These are phyloP conservation scores for Taxillus chinensis DNA, from an alignment of 164 flowering plant species.

Conservation along the genomic window DNA sequence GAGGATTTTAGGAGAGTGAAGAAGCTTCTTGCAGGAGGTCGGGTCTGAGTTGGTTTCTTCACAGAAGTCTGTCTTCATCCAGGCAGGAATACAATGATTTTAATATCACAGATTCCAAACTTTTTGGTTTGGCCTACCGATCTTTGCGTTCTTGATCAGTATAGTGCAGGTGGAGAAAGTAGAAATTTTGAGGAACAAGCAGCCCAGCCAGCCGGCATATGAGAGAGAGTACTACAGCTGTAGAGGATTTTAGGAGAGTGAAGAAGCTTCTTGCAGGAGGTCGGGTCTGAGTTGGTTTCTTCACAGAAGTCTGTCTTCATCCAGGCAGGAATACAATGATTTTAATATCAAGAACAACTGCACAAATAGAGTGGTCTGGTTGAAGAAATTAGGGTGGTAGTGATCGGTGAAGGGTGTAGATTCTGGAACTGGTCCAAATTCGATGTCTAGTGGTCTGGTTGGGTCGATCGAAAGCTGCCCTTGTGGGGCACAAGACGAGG, in stretches of 20 bases:
- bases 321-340: slow-evolving; percentile 41
- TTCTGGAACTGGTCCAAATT: no score
- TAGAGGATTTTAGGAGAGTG: slow-evolving; percentile 52
- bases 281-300: slow-evolving; percentile 63
- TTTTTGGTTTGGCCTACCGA: no score
- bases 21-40: slow-evolving; percentile 59
- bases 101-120: no score
- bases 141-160: no score
- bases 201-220: slow-evolving; percentile 17
- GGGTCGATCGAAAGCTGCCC: no score
- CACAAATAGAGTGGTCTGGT: no score
- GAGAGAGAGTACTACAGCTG: slow-evolving; percentile 30
- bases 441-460: no score
- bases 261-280: slow-evolving; percentile 58
- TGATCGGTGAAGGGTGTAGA: no score
- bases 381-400: no score
- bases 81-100: slow-evolving; percentile 35
- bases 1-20: slow-evolving; percentile 55
- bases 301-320: slow-evolving; percentile 60
- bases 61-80: slow-evolving; percentile 60
- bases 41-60: slow-evolving; percentile 65
- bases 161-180: slow-evolving; percentile 26
- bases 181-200: slow-evolving; percentile 37
- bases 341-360: no score
- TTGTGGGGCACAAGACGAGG: no score